Conservation (phyloP, 2,329 filamentous ascomycete genomes). For the Graphium sp. region DNA sequence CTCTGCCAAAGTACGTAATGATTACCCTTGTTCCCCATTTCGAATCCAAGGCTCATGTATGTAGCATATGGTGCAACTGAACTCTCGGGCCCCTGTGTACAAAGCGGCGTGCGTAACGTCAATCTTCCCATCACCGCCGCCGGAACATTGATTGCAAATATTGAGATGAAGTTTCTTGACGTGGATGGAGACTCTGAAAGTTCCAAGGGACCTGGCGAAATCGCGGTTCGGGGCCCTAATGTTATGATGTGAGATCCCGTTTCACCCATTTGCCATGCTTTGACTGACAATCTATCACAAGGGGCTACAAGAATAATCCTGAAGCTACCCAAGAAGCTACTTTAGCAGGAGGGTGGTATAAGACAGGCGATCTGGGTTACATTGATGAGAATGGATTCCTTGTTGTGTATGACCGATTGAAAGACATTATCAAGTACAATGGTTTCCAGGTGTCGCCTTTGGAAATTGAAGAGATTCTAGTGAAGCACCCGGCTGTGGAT, state of each 20-base stretch:
- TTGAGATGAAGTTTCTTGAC: constrained; percentile 1
- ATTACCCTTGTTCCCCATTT: too few species aligned
- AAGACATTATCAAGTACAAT: constrained; percentile 18
- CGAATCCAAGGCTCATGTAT: too few species aligned
- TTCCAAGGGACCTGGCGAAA: constrained; percentile 1
- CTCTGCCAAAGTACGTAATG: constrained; percentile 2
- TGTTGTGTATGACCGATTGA: constrained; percentile 68
- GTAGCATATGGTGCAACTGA: constrained; percentile 1
- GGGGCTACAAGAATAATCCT: constrained; percentile 55
- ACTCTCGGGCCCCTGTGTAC: neutral
- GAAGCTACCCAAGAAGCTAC: constrained; percentile 47
- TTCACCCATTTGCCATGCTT: neutral
- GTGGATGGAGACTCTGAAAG: neutral
- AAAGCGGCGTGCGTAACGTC: constrained; percentile 1
- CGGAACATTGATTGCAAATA: constrained; percentile 1
- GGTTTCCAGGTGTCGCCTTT: constrained; percentile 47
- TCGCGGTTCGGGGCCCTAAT: constrained; percentile 1
- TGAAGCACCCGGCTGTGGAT: constrained; percentile 20
- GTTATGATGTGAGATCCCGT: constrained; percentile 1
- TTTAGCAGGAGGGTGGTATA: constrained; percentile 47
- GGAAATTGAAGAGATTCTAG: constrained; percentile 35
- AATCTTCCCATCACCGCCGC: neutral
- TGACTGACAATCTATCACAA: too few species aligned
- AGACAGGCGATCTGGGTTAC: constrained; percentile 63
- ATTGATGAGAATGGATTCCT: constrained; percentile 48